Percentiles rank a stretch among this genome's conserved stretches.
These are phyloP conservation scores for Oldenlandia corymbosa DNA, from an alignment of 257 asterid genomes.

Conservation along the genomic window DNA sequence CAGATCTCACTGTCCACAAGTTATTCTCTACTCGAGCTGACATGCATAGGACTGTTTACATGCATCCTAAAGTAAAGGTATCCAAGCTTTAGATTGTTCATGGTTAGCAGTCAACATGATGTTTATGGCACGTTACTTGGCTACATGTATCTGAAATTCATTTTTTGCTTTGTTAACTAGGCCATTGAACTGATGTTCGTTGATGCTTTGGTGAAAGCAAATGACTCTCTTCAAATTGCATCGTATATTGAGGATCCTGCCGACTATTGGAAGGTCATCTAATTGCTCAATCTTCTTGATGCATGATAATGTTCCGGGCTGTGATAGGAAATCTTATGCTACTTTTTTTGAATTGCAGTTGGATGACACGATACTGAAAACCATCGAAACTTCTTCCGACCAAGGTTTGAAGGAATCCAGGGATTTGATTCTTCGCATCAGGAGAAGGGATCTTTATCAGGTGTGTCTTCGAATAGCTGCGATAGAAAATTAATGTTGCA, in stretches of 20 bases:
- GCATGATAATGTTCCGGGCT: constrained; percentile 3
- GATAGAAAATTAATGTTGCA: background rate
- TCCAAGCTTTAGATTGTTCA: constrained; percentile 8
- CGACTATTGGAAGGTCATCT: constrained; percentile 70
- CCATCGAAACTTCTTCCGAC: constrained; percentile 59
- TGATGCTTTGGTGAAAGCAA: constrained; percentile 79
- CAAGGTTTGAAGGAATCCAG: constrained; percentile 75
- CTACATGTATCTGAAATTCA: background rate
- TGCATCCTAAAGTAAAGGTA: constrained; percentile 88
- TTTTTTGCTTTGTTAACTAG: constrained; percentile 32
- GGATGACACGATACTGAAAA: constrained; percentile 77
- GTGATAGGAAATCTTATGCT: background rate
- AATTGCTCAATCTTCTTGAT: constrained; percentile 5
- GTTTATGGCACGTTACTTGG: background rate
- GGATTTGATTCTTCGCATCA: constrained; percentile 69
- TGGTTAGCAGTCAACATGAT: background rate
- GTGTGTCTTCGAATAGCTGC: constrained; percentile 26
- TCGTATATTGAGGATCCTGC: constrained; percentile 69
- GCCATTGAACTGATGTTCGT: constrained; percentile 79
- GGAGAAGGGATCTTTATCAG: constrained; percentile 85
- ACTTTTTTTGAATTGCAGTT: constrained; percentile 42
- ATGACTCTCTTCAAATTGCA: constrained; percentile 53
- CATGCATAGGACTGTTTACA: constrained; percentile 70
- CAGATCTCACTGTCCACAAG: constrained; percentile 93
- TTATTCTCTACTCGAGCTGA: constrained; percentile 86